Evolutionary conservation across 2,329 filamentous ascomycete genomes (phyloP).

Genomic region (Chrysoporthe austroafricana): DNA sequence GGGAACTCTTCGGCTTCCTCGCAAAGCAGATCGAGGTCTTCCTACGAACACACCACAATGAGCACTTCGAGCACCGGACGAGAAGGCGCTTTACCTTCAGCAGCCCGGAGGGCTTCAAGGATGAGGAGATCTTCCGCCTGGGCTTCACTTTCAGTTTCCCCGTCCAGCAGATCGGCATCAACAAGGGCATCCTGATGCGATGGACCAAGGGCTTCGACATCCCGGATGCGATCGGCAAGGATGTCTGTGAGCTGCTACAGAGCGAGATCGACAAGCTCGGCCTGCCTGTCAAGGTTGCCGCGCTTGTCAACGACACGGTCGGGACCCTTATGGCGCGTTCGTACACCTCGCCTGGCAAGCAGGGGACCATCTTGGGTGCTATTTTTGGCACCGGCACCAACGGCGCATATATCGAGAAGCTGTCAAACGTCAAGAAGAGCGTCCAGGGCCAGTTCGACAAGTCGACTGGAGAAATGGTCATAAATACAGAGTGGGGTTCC

Average conservation of each 20-base stretch:
- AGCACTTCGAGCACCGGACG: conserved; percentile 77
- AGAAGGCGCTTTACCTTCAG: conserved; percentile 65
- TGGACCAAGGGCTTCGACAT: conserved; percentile 99
- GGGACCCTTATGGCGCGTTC: conserved; percentile 97
- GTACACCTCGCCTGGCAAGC: conserved; percentile 88
- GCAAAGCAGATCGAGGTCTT: conserved; percentile 92
- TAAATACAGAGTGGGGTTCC: conserved; percentile 98
- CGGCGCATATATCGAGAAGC: conserved; percentile 94
- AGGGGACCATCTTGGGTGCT: conserved; percentile 84
- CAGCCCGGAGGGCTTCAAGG: conserved; percentile 61
- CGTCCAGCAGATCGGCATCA: conserved; percentile 90
- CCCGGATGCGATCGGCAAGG: conserved; percentile 88
- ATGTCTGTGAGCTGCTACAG: conserved; percentile 90
- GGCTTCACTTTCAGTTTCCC: conserved; percentile 99
- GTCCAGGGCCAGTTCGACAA: conserved; percentile 73
- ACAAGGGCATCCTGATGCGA: conserved; percentile 89
- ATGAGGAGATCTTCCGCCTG: conserved; percentile 84
- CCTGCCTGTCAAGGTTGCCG: conserved; percentile 91
- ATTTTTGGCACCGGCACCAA: conserved; percentile 99
- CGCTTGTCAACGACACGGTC: conserved; percentile 95
- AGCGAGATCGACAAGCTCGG: conserved; percentile 83
- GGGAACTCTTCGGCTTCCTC: conserved; percentile 89
- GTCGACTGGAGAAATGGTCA: conserved; percentile 89
- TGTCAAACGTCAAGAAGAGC: conserved; percentile 80
- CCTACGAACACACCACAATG: conserved; percentile 82